Evolutionary conservation across 2,329 filamentous ascomycete genomes (phyloP).

Genomic region (Lasiodiplodia theobromae): DNA sequence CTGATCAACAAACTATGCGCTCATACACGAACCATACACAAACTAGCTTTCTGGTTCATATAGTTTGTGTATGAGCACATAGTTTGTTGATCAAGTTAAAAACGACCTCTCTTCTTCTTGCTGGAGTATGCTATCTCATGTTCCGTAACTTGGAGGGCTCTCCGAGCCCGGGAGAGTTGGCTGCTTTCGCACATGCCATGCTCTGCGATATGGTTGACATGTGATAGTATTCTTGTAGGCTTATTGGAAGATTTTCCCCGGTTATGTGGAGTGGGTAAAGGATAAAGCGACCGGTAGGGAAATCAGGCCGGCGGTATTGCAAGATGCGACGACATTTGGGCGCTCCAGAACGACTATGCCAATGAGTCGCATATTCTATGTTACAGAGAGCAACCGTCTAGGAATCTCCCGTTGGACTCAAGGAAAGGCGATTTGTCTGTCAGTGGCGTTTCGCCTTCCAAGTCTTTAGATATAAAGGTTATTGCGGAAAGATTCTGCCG

Average conservation of each 20-base stretch:
- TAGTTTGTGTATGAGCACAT: no score
- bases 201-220: background rate
- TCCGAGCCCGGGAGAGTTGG: background rate
- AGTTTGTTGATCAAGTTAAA: no score
- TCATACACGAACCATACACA: no score
- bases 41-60: no score
- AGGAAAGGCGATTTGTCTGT: background rate
- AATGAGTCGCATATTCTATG: background rate
- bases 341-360: background rate
- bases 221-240: background rate
- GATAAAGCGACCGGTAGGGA: background rate
- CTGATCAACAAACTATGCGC: no score
- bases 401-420: background rate
- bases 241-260: background rate
- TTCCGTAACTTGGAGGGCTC: background rate
- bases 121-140: background rate
- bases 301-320: background rate
- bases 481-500: no score
- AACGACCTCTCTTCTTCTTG: no score
- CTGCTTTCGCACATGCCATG: background rate
- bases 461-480: no score
- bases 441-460: no score
- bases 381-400: background rate
- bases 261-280: background rate
- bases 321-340: background rate